Conservation (phyloP, 2,329 filamentous ascomycete genomes). For the Myriangium duriaei region DNA sequence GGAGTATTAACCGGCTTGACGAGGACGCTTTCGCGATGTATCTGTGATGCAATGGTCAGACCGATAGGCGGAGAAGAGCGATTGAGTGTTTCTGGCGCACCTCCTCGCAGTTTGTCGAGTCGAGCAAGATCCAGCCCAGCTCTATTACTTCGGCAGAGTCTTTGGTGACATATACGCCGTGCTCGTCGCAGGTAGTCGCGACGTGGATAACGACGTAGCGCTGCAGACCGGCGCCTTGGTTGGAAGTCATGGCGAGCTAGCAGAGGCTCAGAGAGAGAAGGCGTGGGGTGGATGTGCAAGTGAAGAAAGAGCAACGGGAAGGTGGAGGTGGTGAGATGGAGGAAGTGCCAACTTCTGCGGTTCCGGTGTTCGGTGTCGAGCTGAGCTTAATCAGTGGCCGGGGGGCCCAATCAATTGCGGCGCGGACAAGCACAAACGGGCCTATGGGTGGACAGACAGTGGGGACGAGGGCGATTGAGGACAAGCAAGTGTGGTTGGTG, state of each 20-base stretch:
- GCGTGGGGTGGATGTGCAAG: neutral
- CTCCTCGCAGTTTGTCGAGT: slow-evolving; percentile 85
- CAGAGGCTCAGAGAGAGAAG: slow-evolving; percentile 7
- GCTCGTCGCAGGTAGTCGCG: slow-evolving; percentile 96
- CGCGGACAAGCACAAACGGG: too few relatives aligned
- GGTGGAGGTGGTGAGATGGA: too few relatives aligned
- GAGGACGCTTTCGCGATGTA: slow-evolving; percentile 88
- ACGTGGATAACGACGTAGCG: slow-evolving; percentile 98
- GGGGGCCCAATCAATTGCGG: too few relatives aligned
- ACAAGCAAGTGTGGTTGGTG: too few relatives aligned
- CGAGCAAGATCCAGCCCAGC: slow-evolving; percentile 92
- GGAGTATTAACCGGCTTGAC: slow-evolving; percentile 98
- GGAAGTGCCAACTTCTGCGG: too few relatives aligned
- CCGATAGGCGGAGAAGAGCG: slow-evolving; percentile 2
- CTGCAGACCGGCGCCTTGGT: slow-evolving; percentile 43
- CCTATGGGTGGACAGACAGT: too few relatives aligned
- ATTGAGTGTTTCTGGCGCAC: slow-evolving; percentile 32
- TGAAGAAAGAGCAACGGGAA: neutral
- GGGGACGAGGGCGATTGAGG: too few relatives aligned
- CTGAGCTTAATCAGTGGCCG: too few relatives aligned
- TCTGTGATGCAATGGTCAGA: slow-evolving; percentile 38
- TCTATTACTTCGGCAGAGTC: slow-evolving; percentile 99
- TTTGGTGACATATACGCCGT: slow-evolving; percentile 98
- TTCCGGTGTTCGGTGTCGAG: too few relatives aligned
- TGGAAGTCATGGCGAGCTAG: slow-evolving; percentile 9